Conservation (phyloP, 176 grass and related monocot genomes). For the Avena atlantica region DNA sequence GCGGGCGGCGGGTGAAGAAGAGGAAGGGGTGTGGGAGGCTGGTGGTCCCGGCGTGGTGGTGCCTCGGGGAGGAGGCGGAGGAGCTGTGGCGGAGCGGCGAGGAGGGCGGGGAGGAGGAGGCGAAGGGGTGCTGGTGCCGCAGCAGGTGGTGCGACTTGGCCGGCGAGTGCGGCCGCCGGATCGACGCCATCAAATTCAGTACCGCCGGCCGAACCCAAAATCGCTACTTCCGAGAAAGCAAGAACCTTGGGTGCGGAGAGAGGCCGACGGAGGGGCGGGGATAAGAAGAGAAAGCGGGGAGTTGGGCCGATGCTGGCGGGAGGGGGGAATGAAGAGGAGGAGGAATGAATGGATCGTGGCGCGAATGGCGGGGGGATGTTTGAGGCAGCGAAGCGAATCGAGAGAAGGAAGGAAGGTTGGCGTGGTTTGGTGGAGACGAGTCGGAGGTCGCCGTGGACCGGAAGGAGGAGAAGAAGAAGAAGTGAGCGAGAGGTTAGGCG, state of each 20-base stretch:
- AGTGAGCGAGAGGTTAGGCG: constrained; percentile 12
- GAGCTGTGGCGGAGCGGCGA: constrained; percentile 58
- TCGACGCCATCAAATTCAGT: constrained; percentile 52
- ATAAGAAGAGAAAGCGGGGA: background rate
- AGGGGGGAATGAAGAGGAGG: too few species aligned
- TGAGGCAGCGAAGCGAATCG: background rate
- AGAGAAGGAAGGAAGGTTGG: constrained; percentile 9
- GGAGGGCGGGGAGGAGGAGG: constrained; percentile 42
- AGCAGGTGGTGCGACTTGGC: constrained; percentile 57
- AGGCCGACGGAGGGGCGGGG: background rate
- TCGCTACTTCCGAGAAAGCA: too few species aligned
- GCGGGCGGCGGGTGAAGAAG: constrained; percentile 49
- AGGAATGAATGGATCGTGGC: constrained; percentile 32
- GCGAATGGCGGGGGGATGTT: constrained; percentile 56
- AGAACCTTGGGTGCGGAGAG: background rate
- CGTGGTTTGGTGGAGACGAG: constrained; percentile 40
- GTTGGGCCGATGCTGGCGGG: background rate
- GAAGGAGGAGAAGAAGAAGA: background rate
- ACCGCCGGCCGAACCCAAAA: too few species aligned
- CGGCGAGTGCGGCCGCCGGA: constrained; percentile 70
- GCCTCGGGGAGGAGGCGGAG: constrained; percentile 33
- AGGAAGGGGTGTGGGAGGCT: constrained; percentile 34
- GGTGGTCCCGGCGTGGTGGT: background rate
- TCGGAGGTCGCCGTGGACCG: constrained; percentile 2
- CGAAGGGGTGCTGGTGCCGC: constrained; percentile 45